Evolutionary conservation across 371 early-diverging fungal species (phyloP), one percentile per base, ranked within the genome.

Genomic region (Batrachochytrium dendrobatidis): DNA sequence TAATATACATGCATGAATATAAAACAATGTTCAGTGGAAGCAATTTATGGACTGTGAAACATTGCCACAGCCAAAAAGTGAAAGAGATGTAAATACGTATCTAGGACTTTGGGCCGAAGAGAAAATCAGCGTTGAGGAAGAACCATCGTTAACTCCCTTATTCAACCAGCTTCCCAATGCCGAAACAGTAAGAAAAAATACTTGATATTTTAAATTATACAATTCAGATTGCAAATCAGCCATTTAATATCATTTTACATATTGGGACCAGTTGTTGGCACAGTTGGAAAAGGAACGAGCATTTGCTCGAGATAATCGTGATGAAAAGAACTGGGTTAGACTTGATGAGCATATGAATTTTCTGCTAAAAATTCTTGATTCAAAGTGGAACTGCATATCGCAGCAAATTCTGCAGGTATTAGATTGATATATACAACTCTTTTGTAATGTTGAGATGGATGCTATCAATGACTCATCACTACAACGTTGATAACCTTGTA

Each of bases 71-170:
- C 75, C 77, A 3, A 24, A 54, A 12, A 60, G 60, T 55, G 80
- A 76, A 55, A 58, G 67, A 7, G 77, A 75, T 20, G 32, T 77
- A 17, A 75, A 73, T 60, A 69, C 80, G 24, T 77, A 69, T 55
- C 63, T 80, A 25, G 49, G 58, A 25, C 49, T 69, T 10, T 72
- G 64, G 71, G 61, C 48, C 10, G 71, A 71, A 46, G 68, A 70
- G 39, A 44, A 55, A 1, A 44, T 70, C 8, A 52, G 64, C 6
- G 46, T 50, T 8, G 71, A 70, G 12, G 75, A 71, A 26, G 62
- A 64, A 20, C 61, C 73, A 4, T 67, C 74, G 0, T 46, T 78
- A 5, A 25, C 43, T 3, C 44, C 58, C 3, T 39, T 78, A 1
- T 29, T 66, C 17, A 44, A 28, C 1, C 62, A 60, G 25, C 61